Evolutionary conservation across 2,329 filamentous ascomycete species (phyloP).

Genomic region (Blastomyces emzantsi): DNA sequence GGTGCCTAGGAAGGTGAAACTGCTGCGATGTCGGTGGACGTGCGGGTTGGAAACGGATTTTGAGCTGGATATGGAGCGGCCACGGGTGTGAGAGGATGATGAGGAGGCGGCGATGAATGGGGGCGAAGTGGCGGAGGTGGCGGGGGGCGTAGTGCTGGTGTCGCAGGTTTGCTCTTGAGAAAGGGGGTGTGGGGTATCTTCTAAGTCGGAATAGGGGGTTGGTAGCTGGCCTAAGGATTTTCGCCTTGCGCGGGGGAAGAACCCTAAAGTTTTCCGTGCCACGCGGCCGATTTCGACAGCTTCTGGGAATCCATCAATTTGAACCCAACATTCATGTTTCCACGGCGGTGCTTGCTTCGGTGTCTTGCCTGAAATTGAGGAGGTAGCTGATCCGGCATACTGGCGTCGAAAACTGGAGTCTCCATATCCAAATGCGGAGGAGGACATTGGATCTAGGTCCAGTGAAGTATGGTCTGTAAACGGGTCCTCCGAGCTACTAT

Average conservation of each 20-base stretch:
- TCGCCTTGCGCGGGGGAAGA: constrained; percentile 83
- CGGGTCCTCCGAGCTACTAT: not conserved
- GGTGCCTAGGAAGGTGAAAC: constrained; percentile 63
- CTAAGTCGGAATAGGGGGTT: constrained; percentile 51
- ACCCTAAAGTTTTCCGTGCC: constrained; percentile 70
- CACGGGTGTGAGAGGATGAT: constrained; percentile 19
- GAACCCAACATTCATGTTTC: constrained; percentile 84
- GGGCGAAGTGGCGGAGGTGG: constrained; percentile 27
- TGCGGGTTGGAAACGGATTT: constrained; percentile 27
- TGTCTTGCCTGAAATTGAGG: constrained; percentile 7
- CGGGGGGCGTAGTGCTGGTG: constrained; percentile 33
- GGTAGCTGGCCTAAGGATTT: constrained; percentile 55
- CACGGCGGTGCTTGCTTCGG: constrained; percentile 56
- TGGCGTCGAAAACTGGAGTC: not conserved
- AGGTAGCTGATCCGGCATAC: constrained; percentile 9
- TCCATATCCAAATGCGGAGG: constrained; percentile 1
- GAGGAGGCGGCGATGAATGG: constrained; percentile 21
- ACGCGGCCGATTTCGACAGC: constrained; percentile 82
- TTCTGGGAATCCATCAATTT: constrained; percentile 59
- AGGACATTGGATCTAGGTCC: not conserved
- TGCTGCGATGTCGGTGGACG: constrained; percentile 34
- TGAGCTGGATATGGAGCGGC: constrained; percentile 24
- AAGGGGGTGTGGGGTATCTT: constrained; percentile 21
- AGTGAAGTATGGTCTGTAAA: not conserved
- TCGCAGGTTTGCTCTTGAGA: constrained; percentile 52